These are phyloP conservation scores for Stachybotrys echinatus DNA, from an alignment of 2,329 filamentous ascomycete genomes.

Conservation along the genomic window DNA sequence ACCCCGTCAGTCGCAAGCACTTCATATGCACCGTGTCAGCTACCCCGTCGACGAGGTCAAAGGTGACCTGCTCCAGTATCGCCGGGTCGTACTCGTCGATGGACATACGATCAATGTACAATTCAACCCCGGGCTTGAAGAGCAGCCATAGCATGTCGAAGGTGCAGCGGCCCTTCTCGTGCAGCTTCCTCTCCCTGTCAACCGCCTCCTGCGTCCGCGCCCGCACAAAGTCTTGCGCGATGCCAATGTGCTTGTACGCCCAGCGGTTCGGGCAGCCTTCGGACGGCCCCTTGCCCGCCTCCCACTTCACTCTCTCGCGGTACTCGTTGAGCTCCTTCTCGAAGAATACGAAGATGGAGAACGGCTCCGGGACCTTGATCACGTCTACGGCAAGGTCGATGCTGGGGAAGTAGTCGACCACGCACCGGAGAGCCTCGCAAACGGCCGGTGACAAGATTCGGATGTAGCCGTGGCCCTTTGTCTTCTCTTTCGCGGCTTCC, in stretches of 20 bases:
- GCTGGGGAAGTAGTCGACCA: constrained; percentile 11
- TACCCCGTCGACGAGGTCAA: background rate
- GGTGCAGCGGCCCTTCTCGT: constrained; percentile 6
- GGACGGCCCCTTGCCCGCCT: background rate
- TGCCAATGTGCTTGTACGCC: constrained; percentile 5
- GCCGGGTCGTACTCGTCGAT: constrained; percentile 6
- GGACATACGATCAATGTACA: constrained; percentile 2
- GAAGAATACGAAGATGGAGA: constrained; percentile 6
- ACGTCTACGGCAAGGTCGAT: constrained; percentile 5
- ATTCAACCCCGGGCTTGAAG: constrained; percentile 8
- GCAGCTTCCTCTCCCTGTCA: constrained; percentile 6
- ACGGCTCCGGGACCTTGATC: constrained; percentile 4
- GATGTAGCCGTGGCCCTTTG: constrained; percentile 5
- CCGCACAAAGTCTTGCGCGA: constrained; percentile 9
- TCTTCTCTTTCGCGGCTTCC: constrained; percentile 3
- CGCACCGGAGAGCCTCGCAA: constrained; percentile 10
- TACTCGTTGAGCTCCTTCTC: constrained; percentile 8
- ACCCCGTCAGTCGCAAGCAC: constrained; percentile 1
- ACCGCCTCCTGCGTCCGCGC: constrained; percentile 2
- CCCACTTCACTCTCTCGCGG: background rate
- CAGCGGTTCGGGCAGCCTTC: constrained; percentile 5
- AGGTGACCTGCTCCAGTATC: background rate
- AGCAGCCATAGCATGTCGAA: constrained; percentile 14
- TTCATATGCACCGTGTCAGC: background rate
- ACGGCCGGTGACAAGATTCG: constrained; percentile 8